A percentile compares a stretch with the other conserved stretches of the same genome.
phyloP scores from a whole-genome alignment of 345 rosid genomes.

The Zanthoxylum bungeanum region DNA sequence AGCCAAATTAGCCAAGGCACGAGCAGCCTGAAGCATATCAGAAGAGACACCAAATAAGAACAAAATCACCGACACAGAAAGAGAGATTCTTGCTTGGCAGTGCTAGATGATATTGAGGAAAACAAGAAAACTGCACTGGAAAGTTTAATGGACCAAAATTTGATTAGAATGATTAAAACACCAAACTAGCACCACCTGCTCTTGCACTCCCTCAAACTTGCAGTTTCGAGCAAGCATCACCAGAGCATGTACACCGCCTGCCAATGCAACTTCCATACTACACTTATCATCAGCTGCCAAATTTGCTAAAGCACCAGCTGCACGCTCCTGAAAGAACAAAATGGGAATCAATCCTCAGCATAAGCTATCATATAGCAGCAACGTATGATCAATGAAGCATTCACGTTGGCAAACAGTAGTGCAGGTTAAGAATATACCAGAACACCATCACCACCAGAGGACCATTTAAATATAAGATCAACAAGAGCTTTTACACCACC shows the following conservation, averaged over 20 bases:
- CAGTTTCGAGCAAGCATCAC: conserved; percentile 78
- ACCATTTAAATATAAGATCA: conserved; percentile 80
- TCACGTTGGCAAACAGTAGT: not conserved
- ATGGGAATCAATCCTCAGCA: conserved; percentile 3
- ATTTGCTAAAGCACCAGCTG: conserved; percentile 88
- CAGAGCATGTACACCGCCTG: conserved; percentile 78
- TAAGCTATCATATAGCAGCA: not conserved
- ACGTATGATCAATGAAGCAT: not conserved
- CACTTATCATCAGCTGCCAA: conserved; percentile 87
- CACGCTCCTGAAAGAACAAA: conserved; percentile 67
- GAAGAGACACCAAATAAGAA: conserved; percentile 5
- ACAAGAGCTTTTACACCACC: conserved; percentile 77
- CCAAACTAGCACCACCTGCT: conserved; percentile 47
- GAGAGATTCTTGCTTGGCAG: not conserved
- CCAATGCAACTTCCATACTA: conserved; percentile 69
- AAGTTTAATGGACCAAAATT: not conserved
- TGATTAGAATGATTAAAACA: not conserved
- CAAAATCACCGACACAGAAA: not conserved
- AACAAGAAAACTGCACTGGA: not conserved
- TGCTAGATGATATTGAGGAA: not conserved
- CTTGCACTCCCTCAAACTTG: conserved; percentile 83
- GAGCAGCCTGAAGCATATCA: conserved; percentile 70
- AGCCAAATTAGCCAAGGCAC: conserved; percentile 92
- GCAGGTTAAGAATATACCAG: conserved; percentile 39
- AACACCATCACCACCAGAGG: conserved; percentile 73